Conservation (phyloP, 1,139 yeast species). For the Diutina siamensis region DNA sequence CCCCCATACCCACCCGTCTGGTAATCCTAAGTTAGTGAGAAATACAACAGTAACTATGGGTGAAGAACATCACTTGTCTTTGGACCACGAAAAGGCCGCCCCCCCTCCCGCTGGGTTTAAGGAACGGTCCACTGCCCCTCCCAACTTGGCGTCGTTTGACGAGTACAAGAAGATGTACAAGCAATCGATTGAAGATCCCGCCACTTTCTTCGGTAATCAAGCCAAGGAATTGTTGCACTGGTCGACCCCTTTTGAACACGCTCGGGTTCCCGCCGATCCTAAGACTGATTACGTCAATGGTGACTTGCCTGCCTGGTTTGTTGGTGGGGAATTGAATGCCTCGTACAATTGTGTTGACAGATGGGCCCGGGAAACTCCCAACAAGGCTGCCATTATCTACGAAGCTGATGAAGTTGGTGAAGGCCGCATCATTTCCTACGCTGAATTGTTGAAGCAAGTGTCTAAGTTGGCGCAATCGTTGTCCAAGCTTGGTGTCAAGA, state of each 20-base stretch:
- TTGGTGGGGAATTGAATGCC: constrained; percentile 69
- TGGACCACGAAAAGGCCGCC: constrained; percentile 32
- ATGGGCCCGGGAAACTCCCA: constrained; percentile 61
- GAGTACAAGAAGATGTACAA: constrained; percentile 50
- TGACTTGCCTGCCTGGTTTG: constrained; percentile 67
- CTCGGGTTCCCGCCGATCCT: constrained; percentile 41
- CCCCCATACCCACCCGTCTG: neutral
- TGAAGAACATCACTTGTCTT: constrained; percentile 19
- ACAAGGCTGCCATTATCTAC: constrained; percentile 66
- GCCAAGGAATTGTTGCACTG: constrained; percentile 51
- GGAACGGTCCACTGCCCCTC: constrained; percentile 37
- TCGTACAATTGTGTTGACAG: constrained; percentile 71
- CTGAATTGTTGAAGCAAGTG: constrained; percentile 59
- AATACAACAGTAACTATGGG: neutral
- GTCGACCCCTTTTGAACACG: constrained; percentile 27
- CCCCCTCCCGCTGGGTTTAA: constrained; percentile 48
- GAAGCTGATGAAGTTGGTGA: constrained; percentile 70
- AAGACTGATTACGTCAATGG: constrained; percentile 47
- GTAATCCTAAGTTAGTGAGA: neutral
- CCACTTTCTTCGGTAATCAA: constrained; percentile 48
- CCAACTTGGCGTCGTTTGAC: constrained; percentile 39
- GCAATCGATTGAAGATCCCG: constrained; percentile 59
- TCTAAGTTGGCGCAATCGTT: constrained; percentile 61
- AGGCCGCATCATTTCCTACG: constrained; percentile 55
- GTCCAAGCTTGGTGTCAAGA: constrained; percentile 54